These are phyloP conservation scores for Diplocarpon mali DNA, from an alignment of 2,329 filamentous ascomycete species.

Conservation along the genomic window DNA sequence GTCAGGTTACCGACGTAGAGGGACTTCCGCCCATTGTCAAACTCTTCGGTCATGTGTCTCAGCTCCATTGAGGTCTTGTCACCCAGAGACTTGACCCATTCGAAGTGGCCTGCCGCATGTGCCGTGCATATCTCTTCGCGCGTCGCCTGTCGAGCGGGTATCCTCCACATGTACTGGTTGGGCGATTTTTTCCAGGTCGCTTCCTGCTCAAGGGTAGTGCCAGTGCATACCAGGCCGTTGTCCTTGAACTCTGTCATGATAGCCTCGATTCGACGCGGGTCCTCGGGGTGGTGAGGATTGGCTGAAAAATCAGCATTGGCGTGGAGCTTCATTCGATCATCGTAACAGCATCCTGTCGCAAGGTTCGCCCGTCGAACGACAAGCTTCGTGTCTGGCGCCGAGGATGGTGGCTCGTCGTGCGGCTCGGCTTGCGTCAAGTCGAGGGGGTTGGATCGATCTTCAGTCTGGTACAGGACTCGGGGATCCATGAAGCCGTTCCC, in stretches of 20 bases:
- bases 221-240: slow-evolving; percentile 63
- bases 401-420: slow-evolving; percentile 9
- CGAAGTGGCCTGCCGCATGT: slow-evolving; percentile 66
- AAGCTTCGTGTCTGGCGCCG: slow-evolving; percentile 3
- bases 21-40: slow-evolving; percentile 59
- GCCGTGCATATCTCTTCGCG: slow-evolving; percentile 70
- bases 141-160: slow-evolving; percentile 66
- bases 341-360: slow-evolving; percentile 75
- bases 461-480: slow-evolving; percentile 11
- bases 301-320: slow-evolving; percentile 68
- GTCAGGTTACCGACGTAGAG: slow-evolving; percentile 78
- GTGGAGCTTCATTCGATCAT: slow-evolving; percentile 91
- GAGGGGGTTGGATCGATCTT: slow-evolving; percentile 7
- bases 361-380: slow-evolving; percentile 26
- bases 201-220: slow-evolving; percentile 42
- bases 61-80: slow-evolving; percentile 51
- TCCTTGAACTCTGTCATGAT: slow-evolving; percentile 85
- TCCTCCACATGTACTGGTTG: slow-evolving; percentile 60
- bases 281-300: slow-evolving; percentile 81
- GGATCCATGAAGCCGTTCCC: slow-evolving; percentile 21
- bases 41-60: slow-evolving; percentile 48
- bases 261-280: slow-evolving; percentile 81
- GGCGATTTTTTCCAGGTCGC: slow-evolving; percentile 42
- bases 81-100: slow-evolving; percentile 57
- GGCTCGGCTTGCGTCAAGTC: slow-evolving; percentile 9